These are phyloP conservation scores for Simplicillium sp. DNA, from an alignment of 2,329 filamentous ascomycete genomes.

Conservation along the genomic window DNA sequence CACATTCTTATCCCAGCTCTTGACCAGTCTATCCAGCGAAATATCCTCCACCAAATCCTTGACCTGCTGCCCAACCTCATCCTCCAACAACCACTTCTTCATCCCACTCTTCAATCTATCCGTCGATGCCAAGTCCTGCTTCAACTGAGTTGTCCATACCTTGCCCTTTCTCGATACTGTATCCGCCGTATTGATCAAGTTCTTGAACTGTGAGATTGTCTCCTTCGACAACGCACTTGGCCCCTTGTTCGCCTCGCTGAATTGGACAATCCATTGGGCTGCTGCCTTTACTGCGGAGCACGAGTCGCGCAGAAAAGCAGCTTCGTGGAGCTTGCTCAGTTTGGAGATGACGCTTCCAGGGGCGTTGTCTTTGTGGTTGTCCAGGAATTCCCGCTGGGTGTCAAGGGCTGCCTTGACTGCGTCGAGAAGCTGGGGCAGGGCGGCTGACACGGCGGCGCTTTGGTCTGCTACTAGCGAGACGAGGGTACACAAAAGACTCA, in stretches of 20 bases:
- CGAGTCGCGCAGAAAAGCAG: conserved; percentile 28
- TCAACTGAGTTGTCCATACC: conserved; percentile 16
- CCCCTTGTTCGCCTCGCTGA: conserved; percentile 28
- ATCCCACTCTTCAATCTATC: conserved; percentile 16
- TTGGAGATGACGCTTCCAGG: conserved; percentile 11
- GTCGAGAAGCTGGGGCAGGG: conserved; percentile 16
- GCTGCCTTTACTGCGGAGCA: conserved; percentile 21
- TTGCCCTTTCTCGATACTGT: conserved; percentile 22
- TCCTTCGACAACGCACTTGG: conserved; percentile 28
- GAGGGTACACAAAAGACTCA: conserved; percentile 29
- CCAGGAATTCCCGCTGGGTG: conserved; percentile 11
- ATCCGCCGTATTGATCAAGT: conserved; percentile 19
- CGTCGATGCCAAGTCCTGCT: conserved; percentile 15
- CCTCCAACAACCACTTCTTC: conserved; percentile 19
- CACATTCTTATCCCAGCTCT: conserved; percentile 23
- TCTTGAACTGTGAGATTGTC: conserved; percentile 21
- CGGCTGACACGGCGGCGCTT: conserved; percentile 11
- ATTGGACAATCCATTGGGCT: conserved; percentile 22
- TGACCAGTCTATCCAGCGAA: conserved; percentile 16
- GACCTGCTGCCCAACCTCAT: conserved; percentile 8
- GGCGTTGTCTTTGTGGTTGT: conserved; percentile 5
- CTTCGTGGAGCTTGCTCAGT: conserved; percentile 23
- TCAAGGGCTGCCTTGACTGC: conserved; percentile 17
- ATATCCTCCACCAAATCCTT: conserved; percentile 15
- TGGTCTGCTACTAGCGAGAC: conserved; percentile 18